These are phyloP conservation scores for Aphanomyces cochlioides DNA, from an alignment of 352 stramenopile species.

Conservation along the genomic window DNA sequence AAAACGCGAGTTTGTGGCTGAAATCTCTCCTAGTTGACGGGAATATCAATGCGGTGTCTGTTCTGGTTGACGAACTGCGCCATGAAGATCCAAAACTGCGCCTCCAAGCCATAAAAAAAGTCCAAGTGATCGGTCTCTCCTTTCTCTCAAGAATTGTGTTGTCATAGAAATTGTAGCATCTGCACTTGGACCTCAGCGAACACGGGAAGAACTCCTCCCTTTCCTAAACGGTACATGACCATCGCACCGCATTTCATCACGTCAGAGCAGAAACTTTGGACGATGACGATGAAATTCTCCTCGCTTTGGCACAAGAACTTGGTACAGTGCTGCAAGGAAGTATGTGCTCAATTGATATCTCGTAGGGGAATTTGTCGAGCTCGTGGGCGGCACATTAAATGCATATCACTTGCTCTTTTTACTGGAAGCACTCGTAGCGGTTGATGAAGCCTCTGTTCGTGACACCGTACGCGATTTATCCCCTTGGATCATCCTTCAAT, in stretches of 20 bases:
- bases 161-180: conserved; percentile 45
- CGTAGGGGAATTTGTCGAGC: conserved; percentile 70
- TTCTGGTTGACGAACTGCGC: conserved; percentile 90
- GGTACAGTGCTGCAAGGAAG: conserved; percentile 35
- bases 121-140: conserved; percentile 80
- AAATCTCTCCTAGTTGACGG: conserved; percentile 45
- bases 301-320: conserved; percentile 92
- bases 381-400: conserved; percentile 86
- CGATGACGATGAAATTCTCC: conserved; percentile 97
- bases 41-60: conserved; percentile 83
- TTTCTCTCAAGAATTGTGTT: not conserved
- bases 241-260: conserved; percentile 24
- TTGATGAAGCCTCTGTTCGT: conserved; percentile 94
- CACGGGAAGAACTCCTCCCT: conserved; percentile 94
- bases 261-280: conserved; percentile 87
- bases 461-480: conserved; percentile 60
- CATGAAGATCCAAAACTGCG: conserved; percentile 89
- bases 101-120: conserved; percentile 89
- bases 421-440: conserved; percentile 90
- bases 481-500: not conserved
- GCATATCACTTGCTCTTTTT: conserved; percentile 90
- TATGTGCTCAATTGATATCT: conserved; percentile 32
- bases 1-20: no score
- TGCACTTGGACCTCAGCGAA: conserved; percentile 86
- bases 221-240: conserved; percentile 89